Evolutionary conservation across 345 rosid species (phyloP).

Genomic region (Arabidopsis suecica): DNA sequence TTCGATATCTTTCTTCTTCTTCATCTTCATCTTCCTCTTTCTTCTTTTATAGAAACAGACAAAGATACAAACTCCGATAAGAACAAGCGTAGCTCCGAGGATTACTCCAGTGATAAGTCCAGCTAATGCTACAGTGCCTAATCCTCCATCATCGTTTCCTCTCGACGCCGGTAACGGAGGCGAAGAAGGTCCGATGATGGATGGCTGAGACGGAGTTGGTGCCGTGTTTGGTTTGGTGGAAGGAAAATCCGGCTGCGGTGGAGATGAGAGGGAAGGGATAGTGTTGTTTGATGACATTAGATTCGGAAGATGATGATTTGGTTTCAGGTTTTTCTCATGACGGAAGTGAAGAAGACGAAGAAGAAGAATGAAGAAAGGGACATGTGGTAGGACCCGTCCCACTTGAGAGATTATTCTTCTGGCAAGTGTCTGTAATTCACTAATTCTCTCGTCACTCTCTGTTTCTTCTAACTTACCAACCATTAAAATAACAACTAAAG

Average conservation of each 20-base stretch:
- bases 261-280: conserved; percentile 31
- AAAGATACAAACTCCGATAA: conserved; percentile 40
- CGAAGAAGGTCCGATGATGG: not conserved
- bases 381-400: conserved; percentile 20
- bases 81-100: conserved; percentile 37
- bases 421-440: not conserved
- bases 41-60: conserved; percentile 30
- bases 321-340: conserved; percentile 23
- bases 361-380: conserved; percentile 3
- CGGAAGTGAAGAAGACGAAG: conserved; percentile 13
- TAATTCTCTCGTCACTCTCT: conserved; percentile 11
- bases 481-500: not conserved
- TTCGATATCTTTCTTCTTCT: conserved; percentile 33
- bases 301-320: conserved; percentile 18
- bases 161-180: not conserved
- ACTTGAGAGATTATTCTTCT: not conserved
- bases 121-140: not conserved
- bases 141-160: not conserved
- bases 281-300: conserved; percentile 30
- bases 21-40: conserved; percentile 16
- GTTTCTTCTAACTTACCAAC: not conserved
- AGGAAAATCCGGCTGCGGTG: conserved; percentile 27
- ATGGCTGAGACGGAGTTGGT: conserved; percentile 21
- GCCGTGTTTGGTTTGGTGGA: conserved; percentile 8
- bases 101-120: conserved; percentile 19